Conservation (phyloP, 805 yeast species). For the Tetrapisispora pingtungensis region DNA sequence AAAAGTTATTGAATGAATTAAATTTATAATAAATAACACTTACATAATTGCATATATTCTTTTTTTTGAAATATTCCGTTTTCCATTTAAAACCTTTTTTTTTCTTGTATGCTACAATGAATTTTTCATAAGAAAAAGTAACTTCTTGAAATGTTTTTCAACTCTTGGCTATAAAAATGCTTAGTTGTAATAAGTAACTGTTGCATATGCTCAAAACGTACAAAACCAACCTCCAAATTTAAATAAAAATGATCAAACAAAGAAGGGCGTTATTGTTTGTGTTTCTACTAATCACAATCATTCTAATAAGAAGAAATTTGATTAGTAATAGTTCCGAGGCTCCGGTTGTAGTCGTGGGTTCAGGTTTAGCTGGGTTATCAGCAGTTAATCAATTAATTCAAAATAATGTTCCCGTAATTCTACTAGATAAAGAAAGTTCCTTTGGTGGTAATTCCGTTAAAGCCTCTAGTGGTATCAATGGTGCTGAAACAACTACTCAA, state of each 20-base stretch:
- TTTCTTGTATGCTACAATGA: too few relatives aligned
- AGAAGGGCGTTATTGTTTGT: background rate
- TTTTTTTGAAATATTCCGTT: too few relatives aligned
- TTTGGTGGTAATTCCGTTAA: conserved; percentile 53
- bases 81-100: too few relatives aligned
- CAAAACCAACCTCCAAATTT: too few relatives aligned
- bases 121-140: too few relatives aligned
- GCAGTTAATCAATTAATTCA: conserved; percentile 33
- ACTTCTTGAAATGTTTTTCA: too few relatives aligned
- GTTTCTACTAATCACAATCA: background rate
- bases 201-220: too few relatives aligned
- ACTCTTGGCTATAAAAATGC: too few relatives aligned
- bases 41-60: background rate
- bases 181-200: too few relatives aligned
- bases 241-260: background rate
- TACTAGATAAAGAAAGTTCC: conserved; percentile 40
- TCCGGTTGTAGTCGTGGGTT: conserved; percentile 41
- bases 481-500: conserved; percentile 61
- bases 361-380: conserved; percentile 49
- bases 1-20: conserved; percentile 31
- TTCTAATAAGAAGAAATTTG: background rate
- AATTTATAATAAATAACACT: conserved; percentile 4
- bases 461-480: conserved; percentile 59
- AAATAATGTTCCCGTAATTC: conserved; percentile 33
- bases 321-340: background rate